phyloP scores from a whole-genome alignment of 805 yeast species.

The Nakazawaea ishiwadae region DNA sequence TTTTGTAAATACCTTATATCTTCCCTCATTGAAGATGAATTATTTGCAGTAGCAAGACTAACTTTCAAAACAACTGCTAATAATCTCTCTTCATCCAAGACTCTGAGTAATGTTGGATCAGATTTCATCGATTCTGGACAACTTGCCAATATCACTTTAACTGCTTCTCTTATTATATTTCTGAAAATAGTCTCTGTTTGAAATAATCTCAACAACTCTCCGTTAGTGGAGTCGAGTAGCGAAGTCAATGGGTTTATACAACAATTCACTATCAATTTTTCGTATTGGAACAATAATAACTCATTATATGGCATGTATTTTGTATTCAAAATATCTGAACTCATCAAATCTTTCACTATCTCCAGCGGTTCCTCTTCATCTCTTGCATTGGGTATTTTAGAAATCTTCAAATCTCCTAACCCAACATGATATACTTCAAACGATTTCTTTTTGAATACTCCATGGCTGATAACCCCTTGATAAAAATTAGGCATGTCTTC shows the following conservation, averaged over 20 bases:
- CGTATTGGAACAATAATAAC: slow-evolving; percentile 54
- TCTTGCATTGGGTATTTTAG: slow-evolving; percentile 41
- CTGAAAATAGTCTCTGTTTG: slow-evolving; percentile 30
- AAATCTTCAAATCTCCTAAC: slow-evolving; percentile 54
- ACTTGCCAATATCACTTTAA: slow-evolving; percentile 33
- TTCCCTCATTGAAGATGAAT: slow-evolving; percentile 68
- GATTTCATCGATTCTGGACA: slow-evolving; percentile 19
- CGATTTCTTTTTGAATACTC: slow-evolving; percentile 53
- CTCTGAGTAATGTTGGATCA: slow-evolving; percentile 10
- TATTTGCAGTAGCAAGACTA: slow-evolving; percentile 34
- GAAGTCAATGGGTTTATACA: slow-evolving; percentile 85
- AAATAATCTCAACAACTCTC: slow-evolving; percentile 50
- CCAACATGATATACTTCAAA: slow-evolving; percentile 66
- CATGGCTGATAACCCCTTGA: slow-evolving; percentile 83
- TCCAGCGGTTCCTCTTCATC: slow-evolving; percentile 15
- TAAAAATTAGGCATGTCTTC: slow-evolving; percentile 51
- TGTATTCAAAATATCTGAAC: slow-evolving; percentile 25
- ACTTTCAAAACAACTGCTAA: slow-evolving; percentile 32
- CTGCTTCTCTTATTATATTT: slow-evolving; percentile 42
- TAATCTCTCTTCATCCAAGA: slow-evolving; percentile 28
- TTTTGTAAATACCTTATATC: slow-evolving; percentile 52
- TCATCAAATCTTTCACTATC: slow-evolving; percentile 19
- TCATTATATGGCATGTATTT: slow-evolving; percentile 33
- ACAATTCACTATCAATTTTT: slow-evolving; percentile 74
- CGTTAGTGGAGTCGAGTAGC: slow-evolving; percentile 70